A percentile compares a stretch with the other conserved stretches of the same genome.
Evolutionary conservation across 192 early-diverging fungal species (phyloP).

Genomic region (Phycomyces nitens): DNA sequence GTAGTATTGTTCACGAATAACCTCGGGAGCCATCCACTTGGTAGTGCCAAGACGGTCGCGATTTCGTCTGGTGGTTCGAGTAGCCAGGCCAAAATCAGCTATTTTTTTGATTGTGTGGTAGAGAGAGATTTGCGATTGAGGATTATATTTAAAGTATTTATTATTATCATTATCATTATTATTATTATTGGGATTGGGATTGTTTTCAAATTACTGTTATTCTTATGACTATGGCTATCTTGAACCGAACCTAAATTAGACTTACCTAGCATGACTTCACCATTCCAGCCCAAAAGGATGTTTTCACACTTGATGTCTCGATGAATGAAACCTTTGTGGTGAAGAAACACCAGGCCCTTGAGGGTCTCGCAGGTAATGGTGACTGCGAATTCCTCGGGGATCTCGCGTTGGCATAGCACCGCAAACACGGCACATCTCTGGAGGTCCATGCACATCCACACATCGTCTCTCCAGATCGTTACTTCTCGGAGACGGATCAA

Average conservation of each 20-base stretch:
- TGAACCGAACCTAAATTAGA: no score
- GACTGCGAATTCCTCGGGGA: constrained; percentile 38
- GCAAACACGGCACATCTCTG: constrained; percentile 36
- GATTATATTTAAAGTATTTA: no score
- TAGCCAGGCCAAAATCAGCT: constrained; percentile 41
- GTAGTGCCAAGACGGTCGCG: constrained; percentile 33
- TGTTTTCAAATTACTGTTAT: no score
- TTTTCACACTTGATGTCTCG: constrained; percentile 49
- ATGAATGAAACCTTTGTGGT: constrained; percentile 41
- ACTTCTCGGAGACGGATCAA: constrained; percentile 35
- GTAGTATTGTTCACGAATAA: constrained; percentile 39
- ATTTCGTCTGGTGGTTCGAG: constrained; percentile 27
- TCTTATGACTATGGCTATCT: no score
- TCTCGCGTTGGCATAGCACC: constrained; percentile 32
- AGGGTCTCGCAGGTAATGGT: constrained; percentile 35
- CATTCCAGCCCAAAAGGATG: constrained; percentile 36
- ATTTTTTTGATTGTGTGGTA: background rate
- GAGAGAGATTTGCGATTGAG: no score
- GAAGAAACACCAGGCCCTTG: constrained; percentile 35
- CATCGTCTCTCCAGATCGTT: constrained; percentile 34
- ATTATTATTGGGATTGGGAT: no score
- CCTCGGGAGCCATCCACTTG: constrained; percentile 52
- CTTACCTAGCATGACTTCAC: constrained; percentile 43
- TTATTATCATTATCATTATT: no score
- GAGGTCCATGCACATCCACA: constrained; percentile 41